phyloP scores from a whole-genome alignment of 345 rosid species.

The Eucalyptus erythrocorys region DNA sequence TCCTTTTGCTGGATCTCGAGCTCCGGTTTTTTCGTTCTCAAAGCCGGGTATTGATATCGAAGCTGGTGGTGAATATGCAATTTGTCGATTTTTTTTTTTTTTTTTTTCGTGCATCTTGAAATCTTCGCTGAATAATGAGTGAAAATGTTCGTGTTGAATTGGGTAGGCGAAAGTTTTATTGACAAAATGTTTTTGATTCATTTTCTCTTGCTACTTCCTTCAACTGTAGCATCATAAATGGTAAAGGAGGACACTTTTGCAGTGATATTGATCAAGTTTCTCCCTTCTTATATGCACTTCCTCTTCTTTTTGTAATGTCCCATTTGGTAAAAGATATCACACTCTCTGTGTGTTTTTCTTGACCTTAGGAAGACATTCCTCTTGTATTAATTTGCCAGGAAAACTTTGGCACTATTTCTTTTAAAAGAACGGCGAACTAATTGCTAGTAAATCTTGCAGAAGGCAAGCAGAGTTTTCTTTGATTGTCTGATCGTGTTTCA shows the following conservation, averaged over 20 bases:
- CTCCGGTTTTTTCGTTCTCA: neutral
- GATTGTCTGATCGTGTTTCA: neutral
- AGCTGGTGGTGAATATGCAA: neutral
- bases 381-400: neutral
- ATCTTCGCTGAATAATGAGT: neutral
- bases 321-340: neutral
- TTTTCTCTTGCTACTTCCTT: neutral
- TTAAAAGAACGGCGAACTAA: neutral
- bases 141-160: neutral
- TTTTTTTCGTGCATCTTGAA: neutral
- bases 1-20: neutral
- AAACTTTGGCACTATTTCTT: neutral
- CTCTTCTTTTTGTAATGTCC: neutral
- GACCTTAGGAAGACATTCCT: neutral
- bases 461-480: neutral
- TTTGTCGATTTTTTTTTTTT: neutral
- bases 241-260: neutral
- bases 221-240: neutral
- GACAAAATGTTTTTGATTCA: neutral
- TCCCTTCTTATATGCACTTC: neutral
- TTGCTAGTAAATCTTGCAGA: neutral
- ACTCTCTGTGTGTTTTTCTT: neutral
- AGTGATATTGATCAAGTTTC: neutral
- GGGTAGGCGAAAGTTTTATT: neutral
- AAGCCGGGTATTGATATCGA: neutral